Conservation (phyloP, 371 early-diverging fungal genomes). For the Mucor mucedo region DNA sequence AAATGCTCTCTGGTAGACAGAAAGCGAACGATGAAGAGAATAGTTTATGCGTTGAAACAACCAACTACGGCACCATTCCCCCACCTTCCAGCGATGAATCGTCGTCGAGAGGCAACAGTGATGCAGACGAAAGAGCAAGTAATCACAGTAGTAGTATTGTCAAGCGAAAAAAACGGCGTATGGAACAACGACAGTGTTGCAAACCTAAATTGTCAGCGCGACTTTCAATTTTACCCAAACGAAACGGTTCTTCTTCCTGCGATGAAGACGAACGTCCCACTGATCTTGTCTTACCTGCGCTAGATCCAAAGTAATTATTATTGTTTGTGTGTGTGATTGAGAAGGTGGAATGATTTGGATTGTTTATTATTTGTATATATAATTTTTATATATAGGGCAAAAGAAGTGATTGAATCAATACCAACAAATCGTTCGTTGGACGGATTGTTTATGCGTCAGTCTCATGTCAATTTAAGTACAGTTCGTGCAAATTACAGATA, state of each 20-base stretch:
- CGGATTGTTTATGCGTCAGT: conserved; percentile 23
- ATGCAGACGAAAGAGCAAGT: conserved; percentile 14
- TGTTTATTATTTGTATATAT: not conserved
- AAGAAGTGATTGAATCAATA: conserved; percentile 27
- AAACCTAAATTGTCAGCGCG: conserved; percentile 12
- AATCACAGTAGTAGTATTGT: conserved; percentile 11
- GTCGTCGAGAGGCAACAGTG: conserved; percentile 7
- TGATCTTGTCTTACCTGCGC: conserved; percentile 41
- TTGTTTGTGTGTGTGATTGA: not conserved
- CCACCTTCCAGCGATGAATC: conserved; percentile 15
- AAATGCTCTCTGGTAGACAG: not conserved
- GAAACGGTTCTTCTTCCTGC: not conserved
- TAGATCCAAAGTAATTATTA: conserved; percentile 31
- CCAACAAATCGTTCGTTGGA: conserved; percentile 14
- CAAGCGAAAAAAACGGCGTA: conserved; percentile 21
- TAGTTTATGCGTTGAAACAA: conserved; percentile 13
- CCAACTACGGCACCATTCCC: conserved; percentile 13
- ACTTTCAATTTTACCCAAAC: conserved; percentile 10
- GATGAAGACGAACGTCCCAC: conserved; percentile 11
- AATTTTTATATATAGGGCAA: conserved; percentile 13
- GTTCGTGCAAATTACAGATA: conserved; percentile 42
- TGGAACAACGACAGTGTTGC: conserved; percentile 25
- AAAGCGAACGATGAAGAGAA: conserved; percentile 21
- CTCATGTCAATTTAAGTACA: conserved; percentile 35
- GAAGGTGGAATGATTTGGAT: not conserved